Base-by-base conservation (phyloP, 2,329 filamentous ascomycete genomes). In the Pseudogymnoascus sp. region DNA sequence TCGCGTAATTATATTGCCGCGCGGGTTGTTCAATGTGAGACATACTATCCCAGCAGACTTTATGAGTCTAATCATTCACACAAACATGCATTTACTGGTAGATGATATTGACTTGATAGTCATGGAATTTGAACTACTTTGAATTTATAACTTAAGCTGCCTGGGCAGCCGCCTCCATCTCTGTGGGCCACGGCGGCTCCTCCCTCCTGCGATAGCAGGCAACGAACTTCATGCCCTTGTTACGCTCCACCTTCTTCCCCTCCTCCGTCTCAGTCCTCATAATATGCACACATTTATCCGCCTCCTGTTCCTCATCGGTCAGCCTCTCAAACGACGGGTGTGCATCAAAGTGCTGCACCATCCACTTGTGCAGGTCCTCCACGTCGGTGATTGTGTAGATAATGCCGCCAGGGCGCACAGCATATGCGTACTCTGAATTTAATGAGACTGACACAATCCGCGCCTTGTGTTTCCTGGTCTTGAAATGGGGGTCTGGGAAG, bases 401-500 rank as follows among this genome's bases (percentile, higher is more conserved):
- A 58, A 93, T 83, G 1, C 94, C 95, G 0, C 92, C 92, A 0
- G 92, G 92, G 41, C 82, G 81, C 65, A 97, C 72, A 8, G 89
- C 90, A 73, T 89, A 97, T 0, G 94, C 94, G 72, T 99, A 99
- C 75, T 99, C 94, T 0, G 92, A 90, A 71, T 91, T 92, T 61
- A 99, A 79, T 12, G 91, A 92, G 44, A 89, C 83, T 21, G 90
- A 94, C 2, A 99, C 91, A 69, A 99, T 99, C 39, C 94, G 83
- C 39, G 92, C 92, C 77, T 99, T 99, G 79, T 97, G 94, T 76
- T 99, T 99, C 66, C 93, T 84, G 10, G 91, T 86, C 77, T 99
- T 99, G 81, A 99, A 99, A 76, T 99, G 94, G 63, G 94, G 94
- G 71, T 99, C 94, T 0, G 94, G 94, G 73, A 99, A 99, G 79